Evolutionary conservation across 2,329 filamentous ascomycete species (phyloP), one percentile per base, ranked within the genome.

Genomic region (Phyllachora maydis): DNA sequence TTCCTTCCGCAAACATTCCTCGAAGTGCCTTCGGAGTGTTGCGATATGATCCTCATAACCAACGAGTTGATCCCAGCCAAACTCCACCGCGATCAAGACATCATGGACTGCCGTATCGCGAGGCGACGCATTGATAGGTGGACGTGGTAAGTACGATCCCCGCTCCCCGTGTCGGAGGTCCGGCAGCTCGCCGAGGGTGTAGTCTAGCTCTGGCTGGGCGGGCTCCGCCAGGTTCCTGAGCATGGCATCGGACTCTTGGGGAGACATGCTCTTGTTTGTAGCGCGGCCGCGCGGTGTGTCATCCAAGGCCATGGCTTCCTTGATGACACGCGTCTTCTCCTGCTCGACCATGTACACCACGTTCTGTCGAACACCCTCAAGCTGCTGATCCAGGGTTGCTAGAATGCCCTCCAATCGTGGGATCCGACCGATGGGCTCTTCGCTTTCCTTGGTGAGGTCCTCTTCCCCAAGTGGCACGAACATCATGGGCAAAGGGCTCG

Each of bases 381-480:
- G 33, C 24, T 46, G 38, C 24, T 34, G 32, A 16, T 49, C 43
- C 17, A 48, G 27, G 16, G 35, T 41, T 16, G 38, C 27, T 8
- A 45, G 29, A 19, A 42, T 40, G 15, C 28, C 24, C 26, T 39
- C 30, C 10, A 46, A 32, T 3, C 36, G 40, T 16, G 42, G 39
- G 18, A 41, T 22, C 5, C 41, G 30, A 26, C 36, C 31, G 10
- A 33, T 34, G 3, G 41, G 38, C n/a, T 26, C 17, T 5, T 37
- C 33, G 2, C 32, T 25, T 14, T 35, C 31, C 23, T 36, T 26
- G 15, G 41, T 35, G 11, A 48, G 31, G 26, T 46, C 41, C n/a
- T n/a, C n/a, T 4, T 38, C 26, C 10, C 30, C 35, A 14, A 47
- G 26, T 1, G 46, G 47, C 2, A 47, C 39, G 23, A 50, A 49